Conservation (phyloP, 2,329 filamentous ascomycete genomes). For the Apiospora aurea region DNA sequence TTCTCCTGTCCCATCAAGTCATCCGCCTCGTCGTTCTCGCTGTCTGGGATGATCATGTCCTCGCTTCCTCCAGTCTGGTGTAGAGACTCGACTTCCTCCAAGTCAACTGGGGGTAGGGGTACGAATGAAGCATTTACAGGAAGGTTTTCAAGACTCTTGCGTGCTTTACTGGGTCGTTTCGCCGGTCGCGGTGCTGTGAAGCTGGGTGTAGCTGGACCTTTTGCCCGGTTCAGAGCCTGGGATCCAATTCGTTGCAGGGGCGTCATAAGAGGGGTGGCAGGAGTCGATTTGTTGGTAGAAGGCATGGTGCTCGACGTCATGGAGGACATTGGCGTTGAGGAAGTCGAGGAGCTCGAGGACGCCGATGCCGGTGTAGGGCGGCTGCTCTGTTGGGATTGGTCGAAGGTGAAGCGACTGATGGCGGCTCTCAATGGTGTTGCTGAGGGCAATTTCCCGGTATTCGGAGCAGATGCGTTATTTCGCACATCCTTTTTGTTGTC, state of each 20-base stretch:
- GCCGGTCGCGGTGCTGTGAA: conserved; percentile 34
- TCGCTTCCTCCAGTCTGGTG: conserved; percentile 60
- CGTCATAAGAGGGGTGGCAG: conserved; percentile 51
- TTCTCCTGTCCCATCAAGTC: conserved; percentile 35
- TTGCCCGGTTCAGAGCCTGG: conserved; percentile 49
- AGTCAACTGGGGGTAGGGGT: conserved; percentile 61
- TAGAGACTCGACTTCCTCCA: conserved; percentile 60
- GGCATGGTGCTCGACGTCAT: conserved; percentile 48
- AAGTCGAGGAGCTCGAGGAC: conserved; percentile 30
- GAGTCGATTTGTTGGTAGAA: conserved; percentile 52
- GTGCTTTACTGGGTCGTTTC: conserved; percentile 35
- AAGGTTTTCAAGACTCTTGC: conserved; percentile 43
- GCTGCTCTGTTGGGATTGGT: conserved; percentile 37
- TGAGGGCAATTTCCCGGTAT: conserved; percentile 25
- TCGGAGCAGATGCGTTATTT: conserved; percentile 22
- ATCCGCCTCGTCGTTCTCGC: conserved; percentile 44
- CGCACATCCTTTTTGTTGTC: conserved; percentile 28
- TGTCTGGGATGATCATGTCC: conserved; percentile 62
- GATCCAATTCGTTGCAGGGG: conserved; percentile 62
- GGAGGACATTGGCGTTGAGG: conserved; percentile 36
- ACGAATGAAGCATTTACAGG: conserved; percentile 62
- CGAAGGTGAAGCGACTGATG: conserved; percentile 44
- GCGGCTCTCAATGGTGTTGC: conserved; percentile 41
- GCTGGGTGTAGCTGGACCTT: conserved; percentile 36
- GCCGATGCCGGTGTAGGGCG: conserved; percentile 44